Percentiles rank a stretch among this genome's conserved stretches.
These are phyloP conservation scores for Pestalotiopsis sp. DNA, from an alignment of 2,329 filamentous ascomycete species.

Conservation along the genomic window DNA sequence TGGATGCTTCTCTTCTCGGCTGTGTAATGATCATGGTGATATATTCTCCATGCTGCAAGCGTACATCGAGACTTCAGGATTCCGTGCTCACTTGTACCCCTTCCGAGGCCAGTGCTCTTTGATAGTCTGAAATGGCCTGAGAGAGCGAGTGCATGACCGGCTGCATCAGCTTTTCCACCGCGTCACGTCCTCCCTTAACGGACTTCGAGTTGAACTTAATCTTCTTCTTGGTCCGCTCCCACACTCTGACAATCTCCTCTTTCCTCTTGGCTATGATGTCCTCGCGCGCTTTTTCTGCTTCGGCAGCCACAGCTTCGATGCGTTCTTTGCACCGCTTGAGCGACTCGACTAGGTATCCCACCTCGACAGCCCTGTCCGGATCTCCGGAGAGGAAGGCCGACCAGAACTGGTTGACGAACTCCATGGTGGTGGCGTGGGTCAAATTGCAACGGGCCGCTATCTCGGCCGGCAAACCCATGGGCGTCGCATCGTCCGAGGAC, in stretches of 20 bases:
- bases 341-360: conserved; percentile 81
- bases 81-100: conserved; percentile 51
- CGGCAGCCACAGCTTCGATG: conserved; percentile 77
- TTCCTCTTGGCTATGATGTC: conserved; percentile 68
- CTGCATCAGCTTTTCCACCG: conserved; percentile 74
- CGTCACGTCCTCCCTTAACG: conserved; percentile 74
- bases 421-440: conserved; percentile 89
- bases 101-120: conserved; percentile 69
- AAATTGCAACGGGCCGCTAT: conserved; percentile 61
- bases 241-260: conserved; percentile 70
- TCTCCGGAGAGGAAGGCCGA: conserved; percentile 87
- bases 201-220: conserved; percentile 67
- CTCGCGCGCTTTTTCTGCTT: conserved; percentile 75
- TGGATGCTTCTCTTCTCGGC: too few species aligned
- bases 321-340: conserved; percentile 75
- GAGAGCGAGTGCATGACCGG: conserved; percentile 73
- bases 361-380: conserved; percentile 75
- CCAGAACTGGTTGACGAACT: conserved; percentile 99
- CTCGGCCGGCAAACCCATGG: conserved; percentile 57
- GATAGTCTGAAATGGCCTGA: conserved; percentile 71
- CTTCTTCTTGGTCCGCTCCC: conserved; percentile 73
- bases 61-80: conserved; percentile 20
- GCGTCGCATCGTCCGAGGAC: conserved; percentile 46
- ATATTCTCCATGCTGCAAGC: too few species aligned
- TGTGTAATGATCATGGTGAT: too few species aligned